phyloP scores from a whole-genome alignment of 1,284 basidiomycete genomes.

The Schizopora paradoxa region DNA sequence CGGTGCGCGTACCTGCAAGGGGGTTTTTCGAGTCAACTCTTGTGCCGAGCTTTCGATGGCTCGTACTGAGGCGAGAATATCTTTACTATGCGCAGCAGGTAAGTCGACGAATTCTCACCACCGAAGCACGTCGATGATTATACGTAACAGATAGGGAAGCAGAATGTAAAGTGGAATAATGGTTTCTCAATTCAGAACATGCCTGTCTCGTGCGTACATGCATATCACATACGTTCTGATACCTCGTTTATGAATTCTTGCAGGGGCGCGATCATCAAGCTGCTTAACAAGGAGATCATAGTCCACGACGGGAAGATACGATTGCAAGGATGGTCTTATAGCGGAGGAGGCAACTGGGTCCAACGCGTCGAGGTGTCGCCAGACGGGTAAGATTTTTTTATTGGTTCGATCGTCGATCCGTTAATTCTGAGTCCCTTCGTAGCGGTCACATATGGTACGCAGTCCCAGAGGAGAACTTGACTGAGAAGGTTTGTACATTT shows the following conservation, averaged over 20 bases:
- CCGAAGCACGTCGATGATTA: not conserved
- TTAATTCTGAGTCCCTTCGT: not conserved
- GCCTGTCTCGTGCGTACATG: constrained; percentile 46
- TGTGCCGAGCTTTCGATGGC: constrained; percentile 44
- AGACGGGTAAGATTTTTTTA: constrained; percentile 36
- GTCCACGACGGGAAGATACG: constrained; percentile 44
- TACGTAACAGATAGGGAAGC: constrained; percentile 40
- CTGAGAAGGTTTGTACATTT: constrained; percentile 36
- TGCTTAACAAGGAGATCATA: constrained; percentile 41
- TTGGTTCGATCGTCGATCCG: not conserved
- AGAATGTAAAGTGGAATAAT: constrained; percentile 44
- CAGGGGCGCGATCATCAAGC: constrained; percentile 47
- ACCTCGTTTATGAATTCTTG: not conserved
- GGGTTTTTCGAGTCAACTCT: constrained; percentile 51
- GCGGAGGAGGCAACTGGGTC: constrained; percentile 52
- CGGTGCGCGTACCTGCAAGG: constrained; percentile 52
- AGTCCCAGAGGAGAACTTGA: constrained; percentile 41
- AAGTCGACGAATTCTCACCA: constrained; percentile 1
- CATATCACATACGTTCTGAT: not conserved
- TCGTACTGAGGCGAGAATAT: constrained; percentile 50
- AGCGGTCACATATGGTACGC: constrained; percentile 49
- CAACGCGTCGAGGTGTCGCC: constrained; percentile 50
- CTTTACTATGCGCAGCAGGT: constrained; percentile 45
- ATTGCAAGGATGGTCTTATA: constrained; percentile 50
- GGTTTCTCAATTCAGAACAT: constrained; percentile 51